Evolutionary conservation across 148 eudicot genomes (phyloP), one percentile per base, ranked within the genome.

Genomic region (Tetragonia tetragonoides): DNA sequence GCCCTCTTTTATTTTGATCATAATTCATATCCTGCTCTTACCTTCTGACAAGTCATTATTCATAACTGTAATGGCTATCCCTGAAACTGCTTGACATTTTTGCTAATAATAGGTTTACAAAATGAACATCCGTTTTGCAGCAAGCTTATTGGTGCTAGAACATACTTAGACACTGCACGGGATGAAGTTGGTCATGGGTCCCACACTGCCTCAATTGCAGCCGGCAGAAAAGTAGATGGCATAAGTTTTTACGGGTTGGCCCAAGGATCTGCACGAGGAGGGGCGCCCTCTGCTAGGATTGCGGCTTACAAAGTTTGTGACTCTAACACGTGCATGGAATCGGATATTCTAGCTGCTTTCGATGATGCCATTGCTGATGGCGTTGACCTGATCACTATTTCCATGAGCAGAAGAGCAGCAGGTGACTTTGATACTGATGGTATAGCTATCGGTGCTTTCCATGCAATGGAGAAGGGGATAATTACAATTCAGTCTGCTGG

Each of bases 291-390:
- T 0, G 87, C 91, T 1, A 81, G 92, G 44, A 77, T 91, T 3
- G 86, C 91, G 2, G 83, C 57, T 0, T 91, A 91, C 81, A 87
- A 82, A 76, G 85, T 76, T 11, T 87, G 90, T 60, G 42, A 0
- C 16, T 0, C 2, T 0, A 0, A 5, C 0, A 78, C 79, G 0
- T 91, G 91, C 73, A 0, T 2, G 0, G 81, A 34, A 0, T 20
- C 41, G 0, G 65, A 73, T 17, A 42, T 89, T 3, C 20, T 91
- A 11, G 84, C 88, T 10, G 96, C 80, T 3, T 89, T 86, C 56
- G 88, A 89, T 42, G 83, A 86, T 54, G 93, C 89, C 0, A 84
- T 91, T 21, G 86, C 83, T 24, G 93, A 91, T 70, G 93, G 93
- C 16, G 91, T 91, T n/a, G 88, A 89, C 59, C 37, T 89, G 9